Evolutionary conservation across 164 flowering plant species (phyloP).

Genomic region (Magnolia kwangsiensis): DNA sequence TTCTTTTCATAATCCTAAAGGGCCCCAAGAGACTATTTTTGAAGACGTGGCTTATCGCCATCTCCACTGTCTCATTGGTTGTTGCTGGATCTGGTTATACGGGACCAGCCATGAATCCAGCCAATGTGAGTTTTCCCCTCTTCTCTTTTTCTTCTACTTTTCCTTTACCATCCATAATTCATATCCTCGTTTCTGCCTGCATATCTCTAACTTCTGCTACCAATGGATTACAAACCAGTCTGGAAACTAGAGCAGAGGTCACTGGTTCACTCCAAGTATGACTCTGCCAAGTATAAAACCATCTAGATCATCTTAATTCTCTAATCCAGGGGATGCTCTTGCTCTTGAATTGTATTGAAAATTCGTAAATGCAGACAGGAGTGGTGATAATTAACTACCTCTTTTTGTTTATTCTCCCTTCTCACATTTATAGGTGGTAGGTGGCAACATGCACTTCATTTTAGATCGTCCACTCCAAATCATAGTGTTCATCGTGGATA

Average conservation of each 20-base stretch:
- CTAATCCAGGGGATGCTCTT: neutral
- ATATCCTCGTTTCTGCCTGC: no score
- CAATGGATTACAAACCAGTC: no score
- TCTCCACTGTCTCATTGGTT: conserved; percentile 51
- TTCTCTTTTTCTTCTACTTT: neutral
- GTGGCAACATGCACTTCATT: no score
- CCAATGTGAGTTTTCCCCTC: conserved; percentile 52
- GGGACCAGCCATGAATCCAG: conserved; percentile 93
- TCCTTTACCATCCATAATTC: neutral
- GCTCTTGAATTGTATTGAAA: neutral
- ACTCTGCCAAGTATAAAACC: neutral
- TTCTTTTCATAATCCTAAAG: conserved; percentile 50
- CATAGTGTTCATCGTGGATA: no score
- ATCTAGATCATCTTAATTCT: neutral
- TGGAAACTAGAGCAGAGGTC: neutral
- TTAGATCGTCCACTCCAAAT: no score
- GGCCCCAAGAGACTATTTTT: conserved; percentile 52
- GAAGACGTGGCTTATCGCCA: conserved; percentile 61
- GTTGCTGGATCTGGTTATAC: conserved; percentile 63
- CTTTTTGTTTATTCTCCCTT: no score
- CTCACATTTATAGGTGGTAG: no score
- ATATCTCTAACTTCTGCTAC: no score
- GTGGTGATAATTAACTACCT: no score
- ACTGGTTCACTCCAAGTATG: neutral
- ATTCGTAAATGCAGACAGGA: no score